A percentile compares a stretch with the other conserved stretches of the same genome.
Conservation (phyloP, 1,284 basidiomycete species). For the Ustilago curta region DNA sequence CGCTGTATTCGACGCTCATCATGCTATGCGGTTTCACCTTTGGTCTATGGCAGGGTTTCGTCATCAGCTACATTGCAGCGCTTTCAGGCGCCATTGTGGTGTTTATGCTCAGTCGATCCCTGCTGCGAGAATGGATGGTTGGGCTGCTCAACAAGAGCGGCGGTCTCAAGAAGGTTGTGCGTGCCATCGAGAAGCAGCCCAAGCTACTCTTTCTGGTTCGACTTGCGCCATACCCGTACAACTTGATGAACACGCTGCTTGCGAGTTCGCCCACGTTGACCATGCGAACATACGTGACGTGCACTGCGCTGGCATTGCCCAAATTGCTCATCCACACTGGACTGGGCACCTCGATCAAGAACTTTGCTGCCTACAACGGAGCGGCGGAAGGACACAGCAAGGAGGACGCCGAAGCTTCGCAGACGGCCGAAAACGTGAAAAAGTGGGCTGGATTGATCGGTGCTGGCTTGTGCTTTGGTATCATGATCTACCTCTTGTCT, state of each 20-base stretch:
- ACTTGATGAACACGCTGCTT: constrained; percentile 88
- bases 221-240: constrained; percentile 76
- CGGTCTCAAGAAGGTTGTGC: constrained; percentile 73
- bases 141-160: constrained; percentile 76
- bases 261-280: constrained; percentile 86
- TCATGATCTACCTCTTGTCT: constrained; percentile 82
- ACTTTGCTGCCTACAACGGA: constrained; percentile 78
- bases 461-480: constrained; percentile 78
- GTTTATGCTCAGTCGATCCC: constrained; percentile 79
- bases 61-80: constrained; percentile 86
- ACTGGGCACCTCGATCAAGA: constrained; percentile 83
- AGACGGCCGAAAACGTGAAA: constrained; percentile 73
- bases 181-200: constrained; percentile 86
- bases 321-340: constrained; percentile 87
- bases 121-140: constrained; percentile 78
- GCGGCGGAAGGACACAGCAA: constrained; percentile 47
- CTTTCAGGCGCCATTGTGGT: constrained; percentile 82
- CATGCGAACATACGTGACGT: constrained; percentile 80
- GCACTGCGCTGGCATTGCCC: constrained; percentile 84
- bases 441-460: constrained; percentile 79
- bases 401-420: constrained; percentile 40
- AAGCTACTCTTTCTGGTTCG: constrained; percentile 86
- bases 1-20: constrained; percentile 87
- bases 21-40: constrained; percentile 87
- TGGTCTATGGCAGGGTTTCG: constrained; percentile 80